phyloP scores from a whole-genome alignment of 805 yeast genomes.

The Cyberlindnera lachancei region DNA sequence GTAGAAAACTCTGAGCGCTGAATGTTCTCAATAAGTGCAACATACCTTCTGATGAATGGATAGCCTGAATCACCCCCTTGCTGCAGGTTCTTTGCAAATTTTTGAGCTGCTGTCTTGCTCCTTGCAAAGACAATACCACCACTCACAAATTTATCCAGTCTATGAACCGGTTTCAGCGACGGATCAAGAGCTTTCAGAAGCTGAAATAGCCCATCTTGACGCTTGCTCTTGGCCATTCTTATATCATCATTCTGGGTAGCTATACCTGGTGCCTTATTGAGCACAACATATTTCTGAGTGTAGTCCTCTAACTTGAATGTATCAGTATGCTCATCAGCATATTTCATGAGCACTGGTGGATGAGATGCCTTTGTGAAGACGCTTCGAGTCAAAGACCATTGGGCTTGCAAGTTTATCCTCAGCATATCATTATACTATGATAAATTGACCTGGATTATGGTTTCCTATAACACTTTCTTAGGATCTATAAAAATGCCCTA shows the following conservation, averaged over 20 bases:
- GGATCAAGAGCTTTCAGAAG: slow-evolving; percentile 6
- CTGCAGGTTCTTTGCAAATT: slow-evolving; percentile 26
- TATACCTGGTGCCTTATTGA: slow-evolving; percentile 32
- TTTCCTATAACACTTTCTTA: no score
- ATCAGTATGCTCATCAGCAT: no score
- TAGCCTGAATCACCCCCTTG: slow-evolving; percentile 31
- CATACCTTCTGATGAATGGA: slow-evolving; percentile 28
- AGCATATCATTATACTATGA: no score
- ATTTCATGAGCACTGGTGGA: no score
- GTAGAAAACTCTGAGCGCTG: background rate
- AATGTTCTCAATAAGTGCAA: slow-evolving; percentile 18
- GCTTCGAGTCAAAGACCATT: no score
- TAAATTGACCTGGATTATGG: no score
- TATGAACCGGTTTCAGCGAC: slow-evolving; percentile 26
- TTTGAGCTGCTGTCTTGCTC: slow-evolving; percentile 25
- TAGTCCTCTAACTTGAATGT: background rate
- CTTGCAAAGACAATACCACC: slow-evolving; percentile 34
- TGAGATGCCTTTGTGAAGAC: background rate
- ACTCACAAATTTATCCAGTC: slow-evolving; percentile 32
- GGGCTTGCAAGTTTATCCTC: no score
- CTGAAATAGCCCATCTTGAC: slow-evolving; percentile 10
- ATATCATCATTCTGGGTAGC: slow-evolving; percentile 26
- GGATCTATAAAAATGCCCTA: no score
- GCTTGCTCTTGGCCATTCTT: slow-evolving; percentile 3
- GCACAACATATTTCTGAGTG: slow-evolving; percentile 4